Conservation (phyloP, 345 rosid species). For the Eucalyptus caleyi region DNA sequence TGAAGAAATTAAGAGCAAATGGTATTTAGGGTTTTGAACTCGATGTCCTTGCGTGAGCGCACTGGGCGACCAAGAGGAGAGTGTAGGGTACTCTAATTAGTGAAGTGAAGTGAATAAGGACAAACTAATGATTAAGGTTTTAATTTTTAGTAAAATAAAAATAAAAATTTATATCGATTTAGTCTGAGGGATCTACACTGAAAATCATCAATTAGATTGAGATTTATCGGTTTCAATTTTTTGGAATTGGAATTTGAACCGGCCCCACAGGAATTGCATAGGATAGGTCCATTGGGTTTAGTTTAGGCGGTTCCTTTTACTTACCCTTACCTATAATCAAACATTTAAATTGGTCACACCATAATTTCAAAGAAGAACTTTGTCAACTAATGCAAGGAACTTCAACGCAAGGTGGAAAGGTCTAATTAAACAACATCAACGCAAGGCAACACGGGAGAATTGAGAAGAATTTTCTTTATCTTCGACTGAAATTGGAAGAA, state of each 20-base stretch:
- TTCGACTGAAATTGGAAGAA: background rate
- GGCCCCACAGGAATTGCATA: rapidly evolving
- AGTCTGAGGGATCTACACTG: rapidly evolving
- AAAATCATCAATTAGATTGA: too few relatives aligned
- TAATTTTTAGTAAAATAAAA: too few relatives aligned
- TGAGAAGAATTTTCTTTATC: background rate
- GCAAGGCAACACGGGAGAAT: background rate
- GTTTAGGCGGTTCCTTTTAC: rapidly evolving
- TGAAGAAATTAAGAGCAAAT: background rate
- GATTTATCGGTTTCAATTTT: too few relatives aligned
- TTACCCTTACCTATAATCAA: background rate
- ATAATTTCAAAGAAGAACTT: background rate
- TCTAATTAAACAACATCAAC: background rate
- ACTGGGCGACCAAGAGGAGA: background rate
- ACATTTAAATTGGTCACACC: background rate
- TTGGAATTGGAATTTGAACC: too few relatives aligned
- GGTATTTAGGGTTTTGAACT: background rate
- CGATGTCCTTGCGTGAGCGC: background rate
- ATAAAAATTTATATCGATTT: too few relatives aligned
- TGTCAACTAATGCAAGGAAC: background rate
- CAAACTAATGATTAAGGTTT: background rate
- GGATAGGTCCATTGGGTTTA: rapidly evolving
- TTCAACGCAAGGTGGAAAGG: background rate
- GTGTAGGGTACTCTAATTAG: background rate
- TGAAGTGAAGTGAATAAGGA: background rate